These are phyloP conservation scores for Backusella parvicylindrica DNA, from an alignment of 192 early-diverging fungal species.

Conservation along the genomic window DNA sequence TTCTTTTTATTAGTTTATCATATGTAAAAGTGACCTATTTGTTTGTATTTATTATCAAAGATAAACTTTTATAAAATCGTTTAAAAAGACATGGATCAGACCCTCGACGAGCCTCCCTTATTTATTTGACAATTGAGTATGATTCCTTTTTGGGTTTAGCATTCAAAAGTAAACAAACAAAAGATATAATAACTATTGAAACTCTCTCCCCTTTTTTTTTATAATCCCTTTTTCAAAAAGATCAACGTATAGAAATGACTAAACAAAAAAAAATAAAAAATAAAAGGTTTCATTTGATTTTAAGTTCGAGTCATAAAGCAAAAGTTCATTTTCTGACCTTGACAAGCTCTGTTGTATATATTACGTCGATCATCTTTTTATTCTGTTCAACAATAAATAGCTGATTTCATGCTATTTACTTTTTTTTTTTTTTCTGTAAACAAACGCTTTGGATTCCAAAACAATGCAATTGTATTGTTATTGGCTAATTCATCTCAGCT, in stretches of 20 bases:
- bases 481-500: not conserved
- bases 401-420: not conserved
- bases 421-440: not conserved
- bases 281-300: not conserved
- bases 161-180: not conserved
- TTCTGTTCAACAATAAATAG: not conserved
- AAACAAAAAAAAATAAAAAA: no score
- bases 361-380: not conserved
- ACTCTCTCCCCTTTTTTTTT: not conserved
- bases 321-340: not conserved
- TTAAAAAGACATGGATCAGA: not conserved
- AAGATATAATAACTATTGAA: not conserved
- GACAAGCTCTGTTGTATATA: not conserved
- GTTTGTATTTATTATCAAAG: not conserved
- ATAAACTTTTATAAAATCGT: not conserved
- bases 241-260: no score
- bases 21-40: not conserved
- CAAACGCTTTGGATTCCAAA: not conserved
- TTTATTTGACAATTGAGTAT: not conserved
- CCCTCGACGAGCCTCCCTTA: not conserved
- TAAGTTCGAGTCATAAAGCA: not conserved
- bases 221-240: no score
- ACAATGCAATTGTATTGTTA: not conserved
- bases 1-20: not conserved
- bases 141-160: not conserved